Percentiles rank a stretch among this genome's conserved stretches.
Evolutionary conservation across 345 rosid genomes (phyloP).

Genomic region (Acer yangbiense): DNA sequence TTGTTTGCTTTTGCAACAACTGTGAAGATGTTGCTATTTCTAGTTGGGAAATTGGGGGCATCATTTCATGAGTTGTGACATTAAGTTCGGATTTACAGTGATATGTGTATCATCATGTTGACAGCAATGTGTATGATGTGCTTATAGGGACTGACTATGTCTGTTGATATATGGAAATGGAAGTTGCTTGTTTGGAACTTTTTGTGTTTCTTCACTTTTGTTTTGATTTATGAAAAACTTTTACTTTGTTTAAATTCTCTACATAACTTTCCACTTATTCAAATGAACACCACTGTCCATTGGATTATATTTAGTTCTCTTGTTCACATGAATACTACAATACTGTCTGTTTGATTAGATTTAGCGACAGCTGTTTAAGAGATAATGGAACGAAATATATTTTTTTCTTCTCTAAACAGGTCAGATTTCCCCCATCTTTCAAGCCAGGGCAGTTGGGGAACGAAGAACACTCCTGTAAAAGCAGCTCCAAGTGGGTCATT

Average conservation of each 20-base stretch:
- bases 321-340: background rate
- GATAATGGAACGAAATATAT: background rate
- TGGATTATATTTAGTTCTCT: background rate
- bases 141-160: background rate
- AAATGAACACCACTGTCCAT: background rate
- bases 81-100: background rate
- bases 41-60: background rate
- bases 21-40: background rate
- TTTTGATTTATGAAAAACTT: background rate
- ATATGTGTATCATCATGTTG: background rate
- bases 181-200: background rate
- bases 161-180: background rate
- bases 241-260: background rate
- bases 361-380: background rate
- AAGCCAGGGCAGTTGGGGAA: conserved; percentile 70
- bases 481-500: conserved; percentile 49
- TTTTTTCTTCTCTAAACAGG: conserved; percentile 36
- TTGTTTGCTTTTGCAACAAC: background rate
- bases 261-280: background rate
- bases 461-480: conserved; percentile 64
- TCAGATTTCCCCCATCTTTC: conserved; percentile 63
- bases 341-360: background rate
- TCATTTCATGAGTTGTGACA: background rate
- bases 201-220: background rate
- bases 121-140: background rate